Evolutionary conservation across 306 rosid genomes (phyloP), one percentile per base, ranked within the genome.

Genomic region (Fragaria vesca): DNA sequence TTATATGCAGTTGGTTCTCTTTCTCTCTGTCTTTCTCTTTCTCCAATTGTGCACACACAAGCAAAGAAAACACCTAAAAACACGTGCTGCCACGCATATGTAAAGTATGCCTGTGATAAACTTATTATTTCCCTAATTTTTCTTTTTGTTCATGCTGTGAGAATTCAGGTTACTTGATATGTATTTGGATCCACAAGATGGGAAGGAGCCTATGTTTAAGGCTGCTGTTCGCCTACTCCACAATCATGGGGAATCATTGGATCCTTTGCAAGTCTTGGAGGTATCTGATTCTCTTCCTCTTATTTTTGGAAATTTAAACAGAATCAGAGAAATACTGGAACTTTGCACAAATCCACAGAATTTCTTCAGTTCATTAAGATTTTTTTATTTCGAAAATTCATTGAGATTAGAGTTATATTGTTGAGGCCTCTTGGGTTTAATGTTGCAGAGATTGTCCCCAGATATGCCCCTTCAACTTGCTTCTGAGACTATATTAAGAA

Each of bases 391-490:
- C 10, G 12, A 43, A 43, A 43, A 43, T 63, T 34, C 3, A 6
- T 13, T 66, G 36, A 8, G 46, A 4, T 43, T 34, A 0, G 18
- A 61, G 11, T 60, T 74, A 13, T 40, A 42, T 36, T 21, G 38
- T 24, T 73, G 77, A 32, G 77, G 67, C 28, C 12, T 42, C 32
- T 58, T 61, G 78, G 73, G 63, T 68, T 76, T 79, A 51, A 26
- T 70, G 57, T 78, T 76, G 87, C 96, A 93, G 99, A 89, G 88
- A 85, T 79, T 95, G 74, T 95, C 97, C 46, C 89, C 94, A 40
- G 96, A 89, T 85, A 93, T 95, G 93, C 99, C 99, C 0, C 97
- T 95, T 85, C 93, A 95, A 86, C 96, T 95, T 60, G 98, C 98
- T 60, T 95, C 97, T 58, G 97, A 92, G 76, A 95, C 98, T 74